These are phyloP conservation scores for Dispira simplex DNA, from an alignment of 192 early-diverging fungal genomes.

Conservation along the genomic window DNA sequence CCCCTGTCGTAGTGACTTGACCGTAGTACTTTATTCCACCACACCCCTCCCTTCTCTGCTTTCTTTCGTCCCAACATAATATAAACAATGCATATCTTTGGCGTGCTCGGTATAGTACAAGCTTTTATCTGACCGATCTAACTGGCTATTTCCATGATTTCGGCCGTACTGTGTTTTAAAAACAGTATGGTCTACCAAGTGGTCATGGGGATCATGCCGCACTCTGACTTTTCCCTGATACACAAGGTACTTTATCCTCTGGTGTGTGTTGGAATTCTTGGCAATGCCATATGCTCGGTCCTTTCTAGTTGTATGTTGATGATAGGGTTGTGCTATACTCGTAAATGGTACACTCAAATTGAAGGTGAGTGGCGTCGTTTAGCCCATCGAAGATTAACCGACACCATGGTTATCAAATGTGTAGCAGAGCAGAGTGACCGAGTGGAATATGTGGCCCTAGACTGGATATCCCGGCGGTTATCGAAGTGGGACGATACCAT, in stretches of 20 bases:
- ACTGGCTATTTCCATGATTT: neutral
- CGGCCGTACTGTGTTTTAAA: neutral
- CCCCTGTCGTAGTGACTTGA: no score
- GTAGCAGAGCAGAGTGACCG: neutral
- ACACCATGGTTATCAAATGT: constrained; percentile 5
- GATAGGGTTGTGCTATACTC: neutral
- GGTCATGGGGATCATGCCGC: neutral
- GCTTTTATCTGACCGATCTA: constrained; percentile 1
- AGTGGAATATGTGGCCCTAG: no score
- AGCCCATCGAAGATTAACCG: neutral
- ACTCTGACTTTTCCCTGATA: neutral
- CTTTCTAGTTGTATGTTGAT: neutral
- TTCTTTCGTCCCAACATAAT: no score
- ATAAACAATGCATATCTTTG: neutral
- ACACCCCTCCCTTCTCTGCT: no score
- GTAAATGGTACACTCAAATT: constrained; percentile 5
- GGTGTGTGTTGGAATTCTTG: neutral
- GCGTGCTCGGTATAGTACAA: constrained; percentile 2
- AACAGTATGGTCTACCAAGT: neutral
- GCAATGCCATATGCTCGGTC: constrained; percentile 8
- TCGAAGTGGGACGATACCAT: neutral
- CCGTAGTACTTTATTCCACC: no score
- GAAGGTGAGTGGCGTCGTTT: constrained; percentile 9
- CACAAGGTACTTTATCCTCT: neutral
- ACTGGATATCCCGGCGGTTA: neutral